Base-by-base conservation (phyloP, 2,329 filamentous ascomycete species). In the Paramyrothecium sp. region DNA sequence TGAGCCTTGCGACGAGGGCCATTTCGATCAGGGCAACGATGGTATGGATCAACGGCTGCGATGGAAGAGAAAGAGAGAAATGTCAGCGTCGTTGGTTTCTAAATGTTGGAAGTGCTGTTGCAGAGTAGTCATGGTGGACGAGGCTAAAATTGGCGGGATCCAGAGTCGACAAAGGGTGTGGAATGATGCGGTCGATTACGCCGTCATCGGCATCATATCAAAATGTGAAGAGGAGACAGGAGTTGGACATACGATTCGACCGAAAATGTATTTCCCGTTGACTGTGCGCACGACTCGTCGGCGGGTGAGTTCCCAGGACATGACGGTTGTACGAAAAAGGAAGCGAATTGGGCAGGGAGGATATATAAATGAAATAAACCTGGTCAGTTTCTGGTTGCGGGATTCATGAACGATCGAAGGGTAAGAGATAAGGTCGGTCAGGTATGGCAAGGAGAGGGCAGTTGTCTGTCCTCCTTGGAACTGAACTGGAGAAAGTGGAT, bases 1-100 rank as follows among this genome's bases (percentile, higher is more conserved):
- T 88, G 56, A 99, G 79, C 63, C 95, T 84, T 64, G 89, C 90
- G 61, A 94, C 85, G 73, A 96, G 87, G 58, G 87, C 87, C 87
- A 98, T 91, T 77, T 99, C 90, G 75, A 97, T 83, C 49, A 97
- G 74, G 73, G 97, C 90, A 61, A 97, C 84, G 68, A 96, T 80
- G 58, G 87, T 81, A 78, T 98, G 92, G 57, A 98, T 80, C 56
- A 98, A 81, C 68, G 95, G 94, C 95, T 98, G 73, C 63, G 26
- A 30, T 10, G 26, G 26, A 52, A 8, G 54, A 56, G 41, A 60
- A 60, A 54, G 48, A 54, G 34, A 64, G 38, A 44, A 58, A 63
- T 61, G 62, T 62, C 55, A 62, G 61, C 61, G 54, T 5, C 26
- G 26, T 30, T 30, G 26, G 5, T 10, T 30, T 30, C 26, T 30